A percentile compares a stretch with the other conserved stretches of the same genome.
Conservation (phyloP, 768 basidiomycete species). For the Lentinus brumalis region DNA sequence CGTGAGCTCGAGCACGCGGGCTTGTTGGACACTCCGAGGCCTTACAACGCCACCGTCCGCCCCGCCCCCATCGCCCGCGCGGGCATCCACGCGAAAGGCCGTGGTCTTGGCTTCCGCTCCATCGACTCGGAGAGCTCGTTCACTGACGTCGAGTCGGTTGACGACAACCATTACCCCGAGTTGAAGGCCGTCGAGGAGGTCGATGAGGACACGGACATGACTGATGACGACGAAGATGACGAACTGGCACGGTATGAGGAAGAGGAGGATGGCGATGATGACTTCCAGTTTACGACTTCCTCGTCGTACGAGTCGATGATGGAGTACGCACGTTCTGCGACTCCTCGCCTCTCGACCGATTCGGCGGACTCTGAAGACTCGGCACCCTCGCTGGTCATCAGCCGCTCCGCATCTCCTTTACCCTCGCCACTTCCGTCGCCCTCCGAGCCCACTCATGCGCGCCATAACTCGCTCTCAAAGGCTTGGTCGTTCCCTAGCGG, state of each 20-base stretch:
- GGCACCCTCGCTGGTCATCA: constrained; percentile 22
- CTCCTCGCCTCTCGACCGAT: constrained; percentile 30
- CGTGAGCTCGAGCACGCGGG: constrained; percentile 49
- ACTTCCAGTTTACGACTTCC: constrained; percentile 40
- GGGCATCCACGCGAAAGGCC: constrained; percentile 36
- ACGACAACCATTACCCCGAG: constrained; percentile 34
- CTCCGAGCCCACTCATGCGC: constrained; percentile 30
- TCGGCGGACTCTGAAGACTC: constrained; percentile 22
- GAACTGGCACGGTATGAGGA: constrained; percentile 71
- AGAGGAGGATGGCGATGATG: constrained; percentile 72
- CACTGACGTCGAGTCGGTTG: constrained; percentile 68
- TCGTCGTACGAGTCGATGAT: constrained; percentile 32
- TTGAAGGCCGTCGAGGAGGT: constrained; percentile 65
- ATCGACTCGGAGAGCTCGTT: constrained; percentile 65
- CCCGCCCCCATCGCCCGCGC: constrained; percentile 24
- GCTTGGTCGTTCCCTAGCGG: constrained; percentile 60
- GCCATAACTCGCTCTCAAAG: constrained; percentile 55
- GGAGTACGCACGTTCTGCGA: constrained; percentile 31
- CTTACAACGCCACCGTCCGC: constrained; percentile 30
- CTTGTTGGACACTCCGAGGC: constrained; percentile 44
- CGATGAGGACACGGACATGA: constrained; percentile 37
- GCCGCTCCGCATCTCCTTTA: constrained; percentile 34
- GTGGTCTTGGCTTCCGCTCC: constrained; percentile 56
- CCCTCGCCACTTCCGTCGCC: constrained; percentile 31
- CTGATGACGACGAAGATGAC: constrained; percentile 53